Evolutionary conservation across 2,329 filamentous ascomycete species (phyloP), one percentile per base, ranked within the genome.

Genomic region (Sporothrix mexicana): DNA sequence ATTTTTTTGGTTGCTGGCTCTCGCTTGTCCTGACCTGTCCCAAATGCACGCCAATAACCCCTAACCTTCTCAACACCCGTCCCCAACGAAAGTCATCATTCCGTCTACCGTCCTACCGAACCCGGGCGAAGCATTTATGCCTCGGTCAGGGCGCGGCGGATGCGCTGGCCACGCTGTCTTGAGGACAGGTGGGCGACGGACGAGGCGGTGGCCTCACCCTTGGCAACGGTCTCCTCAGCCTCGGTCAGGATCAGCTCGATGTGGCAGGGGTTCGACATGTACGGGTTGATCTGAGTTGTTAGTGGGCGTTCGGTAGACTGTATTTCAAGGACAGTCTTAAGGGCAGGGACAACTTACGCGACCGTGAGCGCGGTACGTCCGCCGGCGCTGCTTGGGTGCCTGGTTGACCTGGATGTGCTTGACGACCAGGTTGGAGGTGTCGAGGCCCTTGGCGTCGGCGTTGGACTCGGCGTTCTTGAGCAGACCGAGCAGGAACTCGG

Each of bases 341-440:
- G 15, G 3, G 17, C 47, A 6, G 4, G 13, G 70, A 30, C 73
- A 80, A 94, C 95, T 82, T 97, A 98, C 95, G 89, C 96, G 94
- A 91, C 96, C 96, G 91, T 99, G 96, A 78, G 97, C 97, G 91
- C 96, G 95, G 93, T 99, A 99, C 84, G 96, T 99, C 86, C 96
- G 92, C 88, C 96, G 91, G 84, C 96, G 92, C 90, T 98, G 95
- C 92, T 98, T 98, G 82, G 96, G 96, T 80, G 96, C 97, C 90
- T 99, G 96, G 93, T 99, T 99, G 90, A 99, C 96, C 90, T 99
- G 96, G 88, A 99, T 99, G 93, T 98, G 97, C 93, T 98, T 98
- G 88, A 99, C 93, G 84, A 98, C 87, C 83, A 99, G 89, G 90
- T 97, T 97, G 87, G 91, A 92, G 83, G 95, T 98, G 87, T 99